Evolutionary conservation across 768 basidiomycete genomes (phyloP), one percentile per base, ranked within the genome.

Genomic region (Phlebiopsis flavidoalba): DNA sequence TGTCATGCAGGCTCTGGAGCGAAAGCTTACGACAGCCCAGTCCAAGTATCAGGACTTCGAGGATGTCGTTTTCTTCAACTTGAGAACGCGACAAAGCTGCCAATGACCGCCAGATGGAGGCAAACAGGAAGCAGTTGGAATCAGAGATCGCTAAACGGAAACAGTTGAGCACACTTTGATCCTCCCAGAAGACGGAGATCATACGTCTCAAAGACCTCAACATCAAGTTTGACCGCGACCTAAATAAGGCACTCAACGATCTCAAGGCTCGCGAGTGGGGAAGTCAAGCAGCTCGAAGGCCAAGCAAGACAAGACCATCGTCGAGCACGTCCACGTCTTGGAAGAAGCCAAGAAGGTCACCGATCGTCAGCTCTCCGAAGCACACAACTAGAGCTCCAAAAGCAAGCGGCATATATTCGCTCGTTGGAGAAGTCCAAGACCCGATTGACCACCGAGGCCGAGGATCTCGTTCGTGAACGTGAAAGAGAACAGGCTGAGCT

Each of bases 271-370:
- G 88, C 52, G 92, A 97, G 66, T 89, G 87, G 83, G n/a, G 91
- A 95, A 59, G 83, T 93, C 64, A 91, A 87, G 64, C 89, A 95
- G 64, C 75, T 98, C 8, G 86, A 90, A n/a, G 56, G 88, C 91
- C 2, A 86, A 83, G 69, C 90, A 97, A 69, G 93, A 98, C 77
- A 98, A 95, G 77, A 97, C 92, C n/a, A 95, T 97, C 61, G 95
- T 98, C 48, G 95, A 98, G 73, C 96, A 98, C 69, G 93, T 97
- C 24, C 88, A 98, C 70, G 96, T 98, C 31, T 80, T 96, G 11
- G 95, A 98, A 71, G 92, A 95, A 70, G 96, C 96, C 15, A 98
- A 98, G 73, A 87, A 87, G 37, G 87, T 96, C 59, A 95, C 96
- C 1, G 96, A 98, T 71, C 85, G 89, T 43, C 93, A 97, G 69